A percentile compares a stretch with the other conserved stretches of the same genome.
Conservation (phyloP, 2,329 filamentous ascomycete genomes). For the Ascocoryne sarcoides region DNA sequence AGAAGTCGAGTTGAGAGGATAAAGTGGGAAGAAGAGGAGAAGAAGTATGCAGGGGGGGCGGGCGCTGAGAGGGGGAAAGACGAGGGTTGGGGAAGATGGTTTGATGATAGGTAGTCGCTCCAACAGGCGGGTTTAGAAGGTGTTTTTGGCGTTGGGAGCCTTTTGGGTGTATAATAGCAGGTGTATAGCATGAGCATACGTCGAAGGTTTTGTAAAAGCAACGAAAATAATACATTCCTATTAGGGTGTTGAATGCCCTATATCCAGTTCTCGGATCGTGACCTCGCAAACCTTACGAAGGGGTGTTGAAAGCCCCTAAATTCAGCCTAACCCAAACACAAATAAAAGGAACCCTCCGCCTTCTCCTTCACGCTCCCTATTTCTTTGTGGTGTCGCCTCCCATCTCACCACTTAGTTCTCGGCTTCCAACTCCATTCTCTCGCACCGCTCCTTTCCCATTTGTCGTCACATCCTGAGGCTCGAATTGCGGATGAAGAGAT, state of each 20-base stretch:
- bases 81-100: constrained; percentile 25
- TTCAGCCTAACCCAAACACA: too few relatives aligned
- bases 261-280: too few relatives aligned
- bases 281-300: too few relatives aligned
- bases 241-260: too few relatives aligned
- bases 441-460: not conserved
- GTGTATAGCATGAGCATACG: too few relatives aligned
- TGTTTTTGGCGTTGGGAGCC: constrained; percentile 3
- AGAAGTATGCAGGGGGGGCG: constrained; percentile 53
- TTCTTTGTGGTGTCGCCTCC: constrained; percentile 49
- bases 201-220: too few relatives aligned
- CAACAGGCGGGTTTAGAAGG: not conserved
- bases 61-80: constrained; percentile 31
- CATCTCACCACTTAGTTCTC: constrained; percentile 53
- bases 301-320: too few relatives aligned
- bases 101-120: constrained; percentile 18
- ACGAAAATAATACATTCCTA: too few relatives aligned
- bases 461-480: not conserved
- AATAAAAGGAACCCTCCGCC: too few relatives aligned
- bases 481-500: not conserved
- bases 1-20: constrained; percentile 52
- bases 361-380: too few relatives aligned
- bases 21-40: constrained; percentile 64
- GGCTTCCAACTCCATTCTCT: constrained; percentile 33
- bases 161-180: too few relatives aligned